Conservation (phyloP, 495 filamentous ascomycete genomes). For the Paragyromitra xinjiangensis region DNA sequence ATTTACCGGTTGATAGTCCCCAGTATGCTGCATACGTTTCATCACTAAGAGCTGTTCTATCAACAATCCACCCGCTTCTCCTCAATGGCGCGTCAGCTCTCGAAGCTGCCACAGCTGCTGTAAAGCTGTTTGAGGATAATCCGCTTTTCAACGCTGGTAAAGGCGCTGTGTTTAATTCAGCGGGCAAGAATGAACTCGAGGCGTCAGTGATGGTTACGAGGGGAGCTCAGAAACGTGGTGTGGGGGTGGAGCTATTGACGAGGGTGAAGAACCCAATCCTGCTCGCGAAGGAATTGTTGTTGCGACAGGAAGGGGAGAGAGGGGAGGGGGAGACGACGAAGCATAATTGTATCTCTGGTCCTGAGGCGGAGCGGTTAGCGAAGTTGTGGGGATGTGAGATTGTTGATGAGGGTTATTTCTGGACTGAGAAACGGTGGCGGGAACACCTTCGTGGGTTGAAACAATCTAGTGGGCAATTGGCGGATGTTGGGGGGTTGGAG, state of each 20-base stretch:
- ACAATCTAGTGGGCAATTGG: conserved; percentile 30
- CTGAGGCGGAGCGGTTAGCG: conserved; percentile 73
- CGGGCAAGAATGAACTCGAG: conserved; percentile 86
- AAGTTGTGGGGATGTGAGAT: conserved; percentile 73
- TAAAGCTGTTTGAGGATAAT: conserved; percentile 79
- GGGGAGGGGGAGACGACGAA: conserved; percentile 29
- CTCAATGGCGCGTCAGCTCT: conserved; percentile 66
- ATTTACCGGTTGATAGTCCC: conserved; percentile 65
- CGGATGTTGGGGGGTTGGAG: conserved; percentile 58
- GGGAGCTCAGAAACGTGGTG: conserved; percentile 77
- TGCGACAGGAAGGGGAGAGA: conserved; percentile 65
- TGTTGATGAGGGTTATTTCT: conserved; percentile 77
- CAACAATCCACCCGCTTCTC: conserved; percentile 62
- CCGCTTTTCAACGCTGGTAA: conserved; percentile 85
- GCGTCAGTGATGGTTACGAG: conserved; percentile 87
- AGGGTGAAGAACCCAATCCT: conserved; percentile 81
- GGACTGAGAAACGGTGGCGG: conserved; percentile 80
- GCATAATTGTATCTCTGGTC: conserved; percentile 75
- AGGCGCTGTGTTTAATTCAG: conserved; percentile 85
- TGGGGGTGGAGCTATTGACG: conserved; percentile 75
- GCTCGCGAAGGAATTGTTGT: conserved; percentile 75
- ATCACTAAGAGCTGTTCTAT: conserved; percentile 59
- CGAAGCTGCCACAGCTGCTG: conserved; percentile 77
- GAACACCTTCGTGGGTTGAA: conserved; percentile 77
- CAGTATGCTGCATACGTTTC: conserved; percentile 46